Base-by-base conservation (phyloP, 1,284 basidiomycete genomes). In the Fomitopsis palustris region DNA sequence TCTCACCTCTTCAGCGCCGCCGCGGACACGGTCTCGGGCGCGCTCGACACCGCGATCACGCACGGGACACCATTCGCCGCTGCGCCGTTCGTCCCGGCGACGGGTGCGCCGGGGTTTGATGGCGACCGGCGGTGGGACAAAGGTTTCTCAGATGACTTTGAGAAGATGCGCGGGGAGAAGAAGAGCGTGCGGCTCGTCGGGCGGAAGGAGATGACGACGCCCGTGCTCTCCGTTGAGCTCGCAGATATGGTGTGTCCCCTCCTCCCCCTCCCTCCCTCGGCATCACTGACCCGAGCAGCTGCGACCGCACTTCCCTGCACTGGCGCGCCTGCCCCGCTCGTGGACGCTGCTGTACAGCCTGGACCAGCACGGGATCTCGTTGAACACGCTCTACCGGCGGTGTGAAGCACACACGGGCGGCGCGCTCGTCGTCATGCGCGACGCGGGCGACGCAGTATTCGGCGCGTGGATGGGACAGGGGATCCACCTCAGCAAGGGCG, bases 281-380 rank as follows among this genome's bases (percentile, higher is more conserved):
- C 5, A 27, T 16, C 23, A 31, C 9, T 53, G 33, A 58, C 31
- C 31, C 33, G 9, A 42, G 9, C 60, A 95, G 92, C 75, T 95
- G 9, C 85, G 90, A 0, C 74, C 83, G 0, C 78, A 86, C 61
- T 77, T 98, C 1, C 93, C 96, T 0, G 86, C 94, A 0, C 81
- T 97, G 17, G 82, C 89, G 17, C 87, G 92, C 4, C 82, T 98
- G 4, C 83, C 91, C 0, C 79, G 81, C 6, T 77, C 81, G n/a
- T 98, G 96, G 96, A 84, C 83, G 0, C 79, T 98, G 3, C 75
- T 98, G 1, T 98, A 98, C 75, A 96, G 93, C 10, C 78, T 97
- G 17, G 96, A 99, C 68, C 95, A 98, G 71, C 93, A 98, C 64
- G 96, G 96, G 0, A 95, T 96, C 51, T 96, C 93, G 9, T 79